Conservation (phyloP, 202 grass and related monocot genomes). For the Bolboschoenoplectus hybrid region DNA sequence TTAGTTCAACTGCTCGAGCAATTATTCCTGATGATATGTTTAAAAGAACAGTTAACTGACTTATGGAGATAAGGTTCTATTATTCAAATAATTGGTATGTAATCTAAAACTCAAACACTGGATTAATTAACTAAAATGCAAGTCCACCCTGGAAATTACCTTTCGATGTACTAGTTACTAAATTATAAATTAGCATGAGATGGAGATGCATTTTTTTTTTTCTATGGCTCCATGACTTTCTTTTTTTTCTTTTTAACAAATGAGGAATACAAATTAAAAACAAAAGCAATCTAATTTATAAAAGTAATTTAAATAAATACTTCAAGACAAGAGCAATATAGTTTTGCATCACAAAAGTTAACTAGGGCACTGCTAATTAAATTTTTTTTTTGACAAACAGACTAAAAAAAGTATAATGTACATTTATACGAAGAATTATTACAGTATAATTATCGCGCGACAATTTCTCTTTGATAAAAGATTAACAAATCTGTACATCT, state of each 20-base stretch:
- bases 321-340: neutral
- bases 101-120: too few species aligned
- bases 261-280: neutral
- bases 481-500: conserved; percentile 17
- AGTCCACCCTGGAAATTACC: too few species aligned
- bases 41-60: neutral
- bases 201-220: too few species aligned
- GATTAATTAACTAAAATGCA: too few species aligned
- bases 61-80: neutral
- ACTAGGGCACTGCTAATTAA: neutral
- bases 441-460: neutral
- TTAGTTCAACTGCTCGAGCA: neutral
- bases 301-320: neutral
- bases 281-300: too few species aligned
- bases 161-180: too few species aligned
- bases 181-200: too few species aligned
- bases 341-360: neutral
- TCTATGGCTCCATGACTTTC: too few species aligned
- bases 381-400: neutral
- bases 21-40: neutral
- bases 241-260: too few species aligned
- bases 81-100: neutral
- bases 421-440: neutral
- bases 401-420: neutral
- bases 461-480: neutral